Conservation (phyloP, 2,329 filamentous ascomycete species). For the Penicillium sp. region DNA sequence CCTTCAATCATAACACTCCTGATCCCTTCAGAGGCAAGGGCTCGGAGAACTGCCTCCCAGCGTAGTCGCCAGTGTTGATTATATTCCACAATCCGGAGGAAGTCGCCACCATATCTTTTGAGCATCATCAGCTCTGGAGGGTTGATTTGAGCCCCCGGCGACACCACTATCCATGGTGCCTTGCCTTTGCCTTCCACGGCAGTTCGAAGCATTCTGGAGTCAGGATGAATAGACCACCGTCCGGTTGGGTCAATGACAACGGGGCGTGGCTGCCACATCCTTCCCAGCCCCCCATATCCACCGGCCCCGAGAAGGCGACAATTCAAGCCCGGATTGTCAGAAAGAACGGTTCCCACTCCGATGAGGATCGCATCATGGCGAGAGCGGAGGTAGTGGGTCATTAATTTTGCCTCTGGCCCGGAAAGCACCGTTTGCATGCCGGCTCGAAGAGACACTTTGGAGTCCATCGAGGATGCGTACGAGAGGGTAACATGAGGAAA, state of each 20-base stretch:
- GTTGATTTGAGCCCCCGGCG: constrained; percentile 43
- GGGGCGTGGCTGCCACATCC: constrained; percentile 65
- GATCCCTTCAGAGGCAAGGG: constrained; percentile 56
- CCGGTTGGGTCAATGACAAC: constrained; percentile 72
- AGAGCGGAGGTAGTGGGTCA: constrained; percentile 86
- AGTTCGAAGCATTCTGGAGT: constrained; percentile 61
- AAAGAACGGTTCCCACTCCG: constrained; percentile 74
- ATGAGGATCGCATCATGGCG: constrained; percentile 79
- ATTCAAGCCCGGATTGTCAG: constrained; percentile 81
- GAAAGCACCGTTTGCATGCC: constrained; percentile 79
- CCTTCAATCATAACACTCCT: constrained; percentile 88
- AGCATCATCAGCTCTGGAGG: constrained; percentile 42
- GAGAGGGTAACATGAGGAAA: constrained; percentile 68
- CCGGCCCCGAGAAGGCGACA: constrained; percentile 62
- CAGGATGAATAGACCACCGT: constrained; percentile 60
- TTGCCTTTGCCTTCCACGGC: constrained; percentile 60
- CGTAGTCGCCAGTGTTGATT: constrained; percentile 46
- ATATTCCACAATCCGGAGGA: constrained; percentile 37
- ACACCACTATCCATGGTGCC: constrained; percentile 66
- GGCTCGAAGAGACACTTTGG: constrained; percentile 66
- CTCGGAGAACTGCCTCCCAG: constrained; percentile 60
- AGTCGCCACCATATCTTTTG: constrained; percentile 45
- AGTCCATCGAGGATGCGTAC: constrained; percentile 86
- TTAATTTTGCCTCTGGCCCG: constrained; percentile 74
- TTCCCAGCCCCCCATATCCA: constrained; percentile 50